Percentiles rank a stretch among this genome's conserved stretches.
Evolutionary conservation across 2,329 filamentous ascomycete genomes (phyloP).

Genomic region (Byssochlamys sp.): DNA sequence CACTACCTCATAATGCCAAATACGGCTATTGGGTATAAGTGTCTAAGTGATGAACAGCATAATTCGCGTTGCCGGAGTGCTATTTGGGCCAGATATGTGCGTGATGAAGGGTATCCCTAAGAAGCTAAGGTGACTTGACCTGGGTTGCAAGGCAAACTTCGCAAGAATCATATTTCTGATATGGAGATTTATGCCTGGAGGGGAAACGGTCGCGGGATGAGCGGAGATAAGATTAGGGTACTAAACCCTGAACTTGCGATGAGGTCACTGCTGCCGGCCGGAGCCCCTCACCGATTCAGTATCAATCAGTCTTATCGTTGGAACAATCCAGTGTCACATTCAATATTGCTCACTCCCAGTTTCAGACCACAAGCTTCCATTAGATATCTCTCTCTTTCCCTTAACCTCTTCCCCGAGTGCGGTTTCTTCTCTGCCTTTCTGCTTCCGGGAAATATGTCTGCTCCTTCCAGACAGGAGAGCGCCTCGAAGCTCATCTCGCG

Average conservation of each 20-base stretch:
- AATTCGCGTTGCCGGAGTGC: no score
- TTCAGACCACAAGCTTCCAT: not conserved
- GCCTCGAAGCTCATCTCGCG: slow-evolving; percentile 22
- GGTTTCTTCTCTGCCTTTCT: not conserved
- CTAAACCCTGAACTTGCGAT: not conserved
- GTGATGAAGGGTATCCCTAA: no score
- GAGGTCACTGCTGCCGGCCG: not conserved
- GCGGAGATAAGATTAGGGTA: not conserved
- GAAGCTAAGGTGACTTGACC: no score
- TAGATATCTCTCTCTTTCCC: not conserved
- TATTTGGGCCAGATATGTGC: no score
- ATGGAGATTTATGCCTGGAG: not conserved
- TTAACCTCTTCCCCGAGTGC: not conserved
- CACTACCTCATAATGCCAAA: no score
- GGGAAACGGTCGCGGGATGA: not conserved
- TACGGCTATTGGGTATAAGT: no score
- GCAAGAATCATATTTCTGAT: no score
- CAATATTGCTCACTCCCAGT: not conserved
- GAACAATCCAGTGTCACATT: not conserved
- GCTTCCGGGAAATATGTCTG: not conserved
- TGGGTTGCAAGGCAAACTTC: no score
- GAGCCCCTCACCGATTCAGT: not conserved
- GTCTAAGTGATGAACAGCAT: no score
- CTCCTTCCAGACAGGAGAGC: not conserved
- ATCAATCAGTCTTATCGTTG: not conserved